Evolutionary conservation across 2,329 filamentous ascomycete genomes (phyloP), one percentile per base, ranked within the genome.

Genomic region (Aspergillus sp.): DNA sequence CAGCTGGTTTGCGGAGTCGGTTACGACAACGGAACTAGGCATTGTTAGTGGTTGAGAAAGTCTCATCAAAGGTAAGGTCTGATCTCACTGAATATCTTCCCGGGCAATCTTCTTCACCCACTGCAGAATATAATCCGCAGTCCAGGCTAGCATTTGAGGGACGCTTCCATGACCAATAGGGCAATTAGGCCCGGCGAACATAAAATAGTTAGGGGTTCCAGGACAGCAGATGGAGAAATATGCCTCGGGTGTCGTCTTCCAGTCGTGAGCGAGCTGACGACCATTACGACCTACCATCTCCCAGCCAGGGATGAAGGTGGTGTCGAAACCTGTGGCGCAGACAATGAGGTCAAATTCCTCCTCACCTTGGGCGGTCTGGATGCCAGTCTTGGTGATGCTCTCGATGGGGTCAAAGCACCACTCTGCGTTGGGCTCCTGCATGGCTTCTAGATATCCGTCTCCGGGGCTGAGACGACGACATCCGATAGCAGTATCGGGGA

Each of bases 261-360:
- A 74, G 30, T 68, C 60, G 6, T 68, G 56, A 8, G 57, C 57
- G 8, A 74, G 59, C 1, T 53, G 59, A 42, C 61, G 52, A 6
- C 67, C 68, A 4, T 70, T 57, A 0, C 64, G 65, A 2, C 80
- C 71, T 13, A 75, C 65, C 1, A 78, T 56, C 13, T 71, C 66
- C 60, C 72, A 80, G 6, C 66, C 66, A 2, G 77, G 78, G 1
- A 66, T 65, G 38, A 74, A 78, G 8, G 70, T 71, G 8, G 75
- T 73, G 60, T 80, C 70, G 61, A 78, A 80, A 0, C 78, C 78
- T 0, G 77, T 81, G 7, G 76, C 75, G 61, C 75, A 78, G 48
- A 78, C 60, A 52, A 72, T 70, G 2, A 73, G 48, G 39, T 75
- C 72, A 30, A 72, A 64, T 38, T 72, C 62, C 17, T 67, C 62